Conservation (phyloP, 495 filamentous ascomycete genomes). For the Geopyxis carbonaria region DNA sequence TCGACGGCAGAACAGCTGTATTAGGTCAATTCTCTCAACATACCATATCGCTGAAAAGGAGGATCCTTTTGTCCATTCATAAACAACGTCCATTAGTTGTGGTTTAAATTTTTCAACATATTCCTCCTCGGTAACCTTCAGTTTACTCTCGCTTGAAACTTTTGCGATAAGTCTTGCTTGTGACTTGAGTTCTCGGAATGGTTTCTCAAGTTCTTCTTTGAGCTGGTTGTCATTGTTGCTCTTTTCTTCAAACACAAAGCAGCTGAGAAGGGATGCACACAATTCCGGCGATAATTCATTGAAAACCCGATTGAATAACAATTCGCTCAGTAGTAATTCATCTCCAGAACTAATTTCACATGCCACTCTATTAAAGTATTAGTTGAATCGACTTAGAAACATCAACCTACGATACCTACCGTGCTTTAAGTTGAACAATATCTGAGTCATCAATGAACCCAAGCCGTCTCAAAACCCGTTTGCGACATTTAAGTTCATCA, state of each 20-base stretch:
- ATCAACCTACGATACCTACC: conserved; percentile 4
- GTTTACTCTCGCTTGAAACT: conserved; percentile 80
- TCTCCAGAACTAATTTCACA: conserved; percentile 79
- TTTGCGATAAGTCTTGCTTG: conserved; percentile 79
- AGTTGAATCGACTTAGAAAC: neutral
- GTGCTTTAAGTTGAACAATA: conserved; percentile 82
- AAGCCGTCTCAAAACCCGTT: conserved; percentile 88
- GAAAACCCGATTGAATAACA: conserved; percentile 95
- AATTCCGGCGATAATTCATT: conserved; percentile 82
- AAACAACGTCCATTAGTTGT: conserved; percentile 91
- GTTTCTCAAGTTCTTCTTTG: conserved; percentile 69
- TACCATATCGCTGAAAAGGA: conserved; percentile 94
- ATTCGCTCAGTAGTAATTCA: conserved; percentile 76
- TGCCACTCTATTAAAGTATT: conserved; percentile 42
- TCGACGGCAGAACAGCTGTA: neutral
- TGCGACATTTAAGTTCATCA: conserved; percentile 88
- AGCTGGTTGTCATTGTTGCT: conserved; percentile 49
- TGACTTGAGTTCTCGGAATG: conserved; percentile 64
- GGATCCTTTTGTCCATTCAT: conserved; percentile 81
- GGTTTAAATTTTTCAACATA: conserved; percentile 75
- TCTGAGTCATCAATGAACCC: conserved; percentile 89
- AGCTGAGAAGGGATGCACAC: conserved; percentile 65
- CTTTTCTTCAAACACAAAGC: conserved; percentile 96
- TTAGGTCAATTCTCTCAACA: conserved; percentile 21
- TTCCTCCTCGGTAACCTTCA: conserved; percentile 79